A percentile compares a stretch with the other conserved stretches of the same genome.
These are phyloP conservation scores for Thelonectria blattea DNA, from an alignment of 2,329 filamentous ascomycete species.

Conservation along the genomic window DNA sequence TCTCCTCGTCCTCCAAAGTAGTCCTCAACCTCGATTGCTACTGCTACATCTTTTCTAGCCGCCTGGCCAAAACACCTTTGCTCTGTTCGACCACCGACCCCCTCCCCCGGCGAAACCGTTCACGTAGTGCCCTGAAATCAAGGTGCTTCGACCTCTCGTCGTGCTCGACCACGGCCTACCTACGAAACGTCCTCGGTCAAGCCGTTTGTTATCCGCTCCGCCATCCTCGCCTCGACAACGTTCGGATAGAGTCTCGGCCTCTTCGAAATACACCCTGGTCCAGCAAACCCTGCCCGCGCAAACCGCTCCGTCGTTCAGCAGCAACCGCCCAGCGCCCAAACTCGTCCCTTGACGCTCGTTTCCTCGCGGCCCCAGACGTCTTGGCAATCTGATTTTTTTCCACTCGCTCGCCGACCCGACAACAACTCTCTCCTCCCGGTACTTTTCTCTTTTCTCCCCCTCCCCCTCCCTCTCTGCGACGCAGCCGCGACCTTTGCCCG, in stretches of 20 bases:
- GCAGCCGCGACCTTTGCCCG: constrained; percentile 7
- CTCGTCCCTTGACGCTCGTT: constrained; percentile 31
- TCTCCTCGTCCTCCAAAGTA: constrained; percentile 3
- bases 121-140: constrained; percentile 1
- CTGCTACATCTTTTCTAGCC: background rate
- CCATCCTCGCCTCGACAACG: background rate
- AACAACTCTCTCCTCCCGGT: constrained; percentile 25
- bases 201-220: background rate
- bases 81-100: background rate
- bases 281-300: constrained; percentile 20
- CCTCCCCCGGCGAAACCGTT: background rate
- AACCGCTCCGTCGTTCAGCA: constrained; percentile 16
- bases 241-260: constrained; percentile 8
- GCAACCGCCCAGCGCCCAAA: constrained; percentile 21
- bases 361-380: constrained; percentile 29
- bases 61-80: background rate
- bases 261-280: constrained; percentile 13
- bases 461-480: constrained; percentile 10
- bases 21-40: constrained; percentile 5
- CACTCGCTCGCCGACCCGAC: constrained; percentile 13
- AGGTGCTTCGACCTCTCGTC: background rate
- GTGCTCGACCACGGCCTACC: background rate
- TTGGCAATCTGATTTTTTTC: constrained; percentile 29
- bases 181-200: background rate
- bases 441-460: constrained; percentile 14